Conservation (phyloP, 1,284 basidiomycete species). For the Melampsora medusae region DNA sequence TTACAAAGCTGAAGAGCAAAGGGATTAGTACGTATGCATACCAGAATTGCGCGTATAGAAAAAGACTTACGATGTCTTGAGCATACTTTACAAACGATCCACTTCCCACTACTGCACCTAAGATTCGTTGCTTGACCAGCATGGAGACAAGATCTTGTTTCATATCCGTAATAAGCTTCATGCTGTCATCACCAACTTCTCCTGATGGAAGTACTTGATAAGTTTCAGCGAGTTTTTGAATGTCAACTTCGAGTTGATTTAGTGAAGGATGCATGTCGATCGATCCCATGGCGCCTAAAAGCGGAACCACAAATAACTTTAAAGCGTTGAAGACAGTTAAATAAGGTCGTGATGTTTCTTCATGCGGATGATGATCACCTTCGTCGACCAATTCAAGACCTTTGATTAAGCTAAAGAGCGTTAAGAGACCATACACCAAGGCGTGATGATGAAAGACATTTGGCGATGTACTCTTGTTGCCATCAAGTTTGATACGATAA, state of each 20-base stretch:
- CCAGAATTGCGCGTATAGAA: too few relatives aligned
- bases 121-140: slow-evolving; percentile 24
- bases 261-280: not conserved
- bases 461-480: not conserved
- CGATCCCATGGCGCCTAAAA: slow-evolving; percentile 4
- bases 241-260: not conserved
- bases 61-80: slow-evolving; percentile 20
- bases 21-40: too few relatives aligned
- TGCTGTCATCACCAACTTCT: not conserved
- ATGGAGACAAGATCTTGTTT: slow-evolving; percentile 6
- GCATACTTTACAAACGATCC: slow-evolving; percentile 27
- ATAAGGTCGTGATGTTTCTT: not conserved
- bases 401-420: slow-evolving; percentile 20
- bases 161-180: not conserved
- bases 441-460: slow-evolving; percentile 9
- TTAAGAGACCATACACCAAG: slow-evolving; percentile 33
- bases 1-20: too few relatives aligned
- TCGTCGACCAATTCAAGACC: slow-evolving; percentile 1
- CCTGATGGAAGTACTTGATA: not conserved
- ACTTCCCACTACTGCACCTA: slow-evolving; percentile 15
- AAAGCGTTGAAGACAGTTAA: slow-evolving; percentile 14
- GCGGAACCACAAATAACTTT: slow-evolving; percentile 27
- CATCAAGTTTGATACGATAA: slow-evolving; percentile 3
- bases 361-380: slow-evolving; percentile 5
- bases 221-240: slow-evolving; percentile 10